Base-by-base conservation (phyloP, 176 grass and related monocot genomes). In the Eremochloa ophiuroides region DNA sequence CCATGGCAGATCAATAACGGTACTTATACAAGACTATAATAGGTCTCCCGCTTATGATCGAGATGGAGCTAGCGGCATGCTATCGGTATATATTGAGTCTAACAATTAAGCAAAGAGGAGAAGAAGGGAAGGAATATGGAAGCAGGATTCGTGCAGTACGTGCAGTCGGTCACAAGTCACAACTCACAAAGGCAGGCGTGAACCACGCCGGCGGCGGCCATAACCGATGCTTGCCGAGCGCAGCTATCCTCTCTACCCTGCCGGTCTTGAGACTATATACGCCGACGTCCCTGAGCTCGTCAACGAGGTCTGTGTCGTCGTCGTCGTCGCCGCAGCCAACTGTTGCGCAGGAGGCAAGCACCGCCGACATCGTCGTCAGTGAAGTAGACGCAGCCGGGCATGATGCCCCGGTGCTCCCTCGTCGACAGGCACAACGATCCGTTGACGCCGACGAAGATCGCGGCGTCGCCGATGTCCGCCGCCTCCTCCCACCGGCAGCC, bases 171-270 rank as follows among this genome's bases (percentile, higher is more conserved):
- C 34, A 67, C 20, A n/a, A n/a, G n/a, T n/a, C n/a, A n/a, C n/a
- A 62, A 8, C 1, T 10, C 10, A n/a, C n/a, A n/a, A 62, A 40
- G 9, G 26, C 22, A 33, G 69, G 80, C 4, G 28, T 73, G 55
- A 82, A 62, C 80, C 80, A 82, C 13, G 31, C 58, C n/a, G 80
- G n/a, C 59, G 6, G 42, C 10, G 59, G 81, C 81, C 81, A 83
- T 10, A 23, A 8, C 30, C 6, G 14, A 16, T 74, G 6, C 41
- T 20, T 2, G 13, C 30, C 14, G 0, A 23, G 20, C 27, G 8
- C 20, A 4, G 7, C 27, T 1, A 82, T 44, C 9, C 13, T 11
- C 41, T 22, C 6, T 16, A 51, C 59, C 16, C 3, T 66, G 31
- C 59, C 70, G 23, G 8, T 1, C 33, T 30, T 28, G 23, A 75